Evolutionary conservation across 176 grass and related monocot genomes (phyloP), one percentile per base, ranked within the genome.

Genomic region (Dactylis glomerata): DNA sequence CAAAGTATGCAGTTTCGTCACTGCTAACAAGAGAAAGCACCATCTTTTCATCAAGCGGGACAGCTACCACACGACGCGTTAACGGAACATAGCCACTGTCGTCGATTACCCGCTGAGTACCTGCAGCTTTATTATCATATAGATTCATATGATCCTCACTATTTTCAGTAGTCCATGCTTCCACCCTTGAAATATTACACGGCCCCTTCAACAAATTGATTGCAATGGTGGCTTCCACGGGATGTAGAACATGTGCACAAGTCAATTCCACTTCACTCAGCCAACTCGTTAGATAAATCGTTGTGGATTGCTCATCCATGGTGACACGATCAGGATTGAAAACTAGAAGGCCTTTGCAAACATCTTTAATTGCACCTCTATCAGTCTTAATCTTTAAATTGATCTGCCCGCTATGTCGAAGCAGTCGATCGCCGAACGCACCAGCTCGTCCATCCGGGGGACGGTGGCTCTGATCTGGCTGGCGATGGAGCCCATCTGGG

Each of bases 351-450:
- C 76, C 52, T 61, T 61, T 78, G 36, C 52, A 61, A 17, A 78
- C 59, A 41, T 42, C 34, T 42, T 28, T 67, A 0, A 51, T 32
- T 10, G 57, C 28, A 1, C 44, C 28, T 16, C 5, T 8, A 3
- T 23, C 62, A 15, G 13, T 62, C 10, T 45, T 81, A 3, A 68
- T 17, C 44, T 68, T 81, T 5, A 81, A 34, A 23, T 81, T 22
- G 10, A 73, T 41, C 69, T 15, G 42, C 58, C 85, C 0, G 31
- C 28, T 0, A 64, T 54, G n/a, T 82, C 78, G 1, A 77, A 20
- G 52, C 83, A 73, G 86, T 88, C 63, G 31, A 66, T 34, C 63
- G 2, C 63, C 7, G 63, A 66, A 34, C 16, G 31, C 63, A 66
- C 63, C 15, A 66, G 16, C 63, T 66, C 31, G 17, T 66, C 31